Evolutionary conservation across 306 rosid species (phyloP).

Genomic region (Quercus aquifolioides): DNA sequence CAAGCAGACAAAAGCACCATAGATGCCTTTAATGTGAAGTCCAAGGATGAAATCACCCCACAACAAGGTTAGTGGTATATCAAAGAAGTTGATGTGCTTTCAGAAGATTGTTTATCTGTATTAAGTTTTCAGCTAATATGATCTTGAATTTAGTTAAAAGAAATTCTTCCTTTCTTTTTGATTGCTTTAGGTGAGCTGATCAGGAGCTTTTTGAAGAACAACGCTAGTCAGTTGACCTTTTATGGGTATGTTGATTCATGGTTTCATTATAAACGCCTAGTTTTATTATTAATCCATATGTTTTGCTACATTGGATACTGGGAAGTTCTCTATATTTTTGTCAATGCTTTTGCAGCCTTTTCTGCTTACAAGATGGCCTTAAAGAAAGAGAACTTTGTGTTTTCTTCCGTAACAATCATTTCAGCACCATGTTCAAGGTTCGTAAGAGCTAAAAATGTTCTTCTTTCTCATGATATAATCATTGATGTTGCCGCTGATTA

Average conservation of each 20-base stretch:
- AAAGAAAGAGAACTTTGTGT: slow-evolving; percentile 95
- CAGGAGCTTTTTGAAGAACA: slow-evolving; percentile 79
- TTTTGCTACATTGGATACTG: slow-evolving; percentile 4
- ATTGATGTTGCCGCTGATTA: slow-evolving; percentile 18
- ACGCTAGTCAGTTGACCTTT: slow-evolving; percentile 91
- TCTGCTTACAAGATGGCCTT: slow-evolving; percentile 93
- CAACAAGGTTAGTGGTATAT: slow-evolving; percentile 57
- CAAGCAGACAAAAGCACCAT: slow-evolving; percentile 71
- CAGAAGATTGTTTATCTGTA: slow-evolving; percentile 9
- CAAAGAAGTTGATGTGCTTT: slow-evolving; percentile 8
- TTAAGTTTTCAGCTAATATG: slow-evolving; percentile 8
- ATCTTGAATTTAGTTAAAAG: slow-evolving; percentile 13
- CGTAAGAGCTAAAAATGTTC: slow-evolving; percentile 26
- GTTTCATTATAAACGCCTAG: slow-evolving; percentile 13
- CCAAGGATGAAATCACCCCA: slow-evolving; percentile 70
- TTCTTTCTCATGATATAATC: not conserved
- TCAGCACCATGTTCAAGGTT: slow-evolving; percentile 99
- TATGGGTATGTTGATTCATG: slow-evolving; percentile 53
- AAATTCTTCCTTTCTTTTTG: slow-evolving; percentile 7
- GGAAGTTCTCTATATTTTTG: slow-evolving; percentile 1
- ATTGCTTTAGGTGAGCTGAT: slow-evolving; percentile 73
- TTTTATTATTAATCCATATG: slow-evolving; percentile 11
- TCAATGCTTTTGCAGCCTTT: slow-evolving; percentile 64
- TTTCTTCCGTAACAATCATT: slow-evolving; percentile 96
- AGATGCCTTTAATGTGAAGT: slow-evolving; percentile 28